phyloP scores from a whole-genome alignment of 2,329 filamentous ascomycete genomes.

The Magnaporthiopsis rhizophila region DNA sequence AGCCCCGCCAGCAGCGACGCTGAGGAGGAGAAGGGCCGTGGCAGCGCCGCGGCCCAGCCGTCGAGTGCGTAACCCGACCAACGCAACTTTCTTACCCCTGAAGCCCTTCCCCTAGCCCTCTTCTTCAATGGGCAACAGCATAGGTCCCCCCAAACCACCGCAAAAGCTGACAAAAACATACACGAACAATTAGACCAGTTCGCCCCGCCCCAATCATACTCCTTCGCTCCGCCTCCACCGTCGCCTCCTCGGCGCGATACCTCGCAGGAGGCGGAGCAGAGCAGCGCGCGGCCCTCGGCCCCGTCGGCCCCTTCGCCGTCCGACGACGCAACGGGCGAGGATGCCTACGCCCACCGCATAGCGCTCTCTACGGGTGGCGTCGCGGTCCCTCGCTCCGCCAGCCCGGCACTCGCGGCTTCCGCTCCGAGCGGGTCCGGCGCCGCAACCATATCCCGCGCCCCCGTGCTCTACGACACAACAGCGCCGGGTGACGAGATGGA shows the following conservation, averaged over 20 bases:
- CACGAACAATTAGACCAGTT: slow-evolving; percentile 40
- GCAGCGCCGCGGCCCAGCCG: slow-evolving; percentile 4
- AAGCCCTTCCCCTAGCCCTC: neutral
- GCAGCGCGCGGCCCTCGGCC: slow-evolving; percentile 18
- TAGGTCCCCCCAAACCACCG: neutral
- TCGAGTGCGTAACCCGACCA: slow-evolving; percentile 22
- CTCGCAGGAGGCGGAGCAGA: slow-evolving; percentile 11
- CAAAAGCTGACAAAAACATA: neutral
- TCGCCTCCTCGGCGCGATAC: slow-evolving; percentile 33
- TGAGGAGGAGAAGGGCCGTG: slow-evolving; percentile 29
- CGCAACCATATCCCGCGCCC: slow-evolving; percentile 67
- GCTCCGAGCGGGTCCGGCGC: slow-evolving; percentile 22
- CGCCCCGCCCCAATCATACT: slow-evolving; percentile 49
- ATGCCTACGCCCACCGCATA: slow-evolving; percentile 58
- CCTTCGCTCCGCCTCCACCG: slow-evolving; percentile 48
- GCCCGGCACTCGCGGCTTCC: slow-evolving; percentile 24
- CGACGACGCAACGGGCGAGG: slow-evolving; percentile 58
- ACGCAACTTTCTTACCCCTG: neutral
- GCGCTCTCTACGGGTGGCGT: slow-evolving; percentile 40
- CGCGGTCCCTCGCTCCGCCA: slow-evolving; percentile 22
- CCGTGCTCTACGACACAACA: slow-evolving; percentile 60
- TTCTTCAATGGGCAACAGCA: neutral
- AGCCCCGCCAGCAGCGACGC: slow-evolving; percentile 41
- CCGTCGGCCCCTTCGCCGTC: slow-evolving; percentile 36
- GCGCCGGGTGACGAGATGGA: slow-evolving; percentile 29